Evolutionary conservation across 2,329 filamentous ascomycete species (phyloP), one percentile per base, ranked within the genome.

Genomic region (Aspergillus hiratsukae): DNA sequence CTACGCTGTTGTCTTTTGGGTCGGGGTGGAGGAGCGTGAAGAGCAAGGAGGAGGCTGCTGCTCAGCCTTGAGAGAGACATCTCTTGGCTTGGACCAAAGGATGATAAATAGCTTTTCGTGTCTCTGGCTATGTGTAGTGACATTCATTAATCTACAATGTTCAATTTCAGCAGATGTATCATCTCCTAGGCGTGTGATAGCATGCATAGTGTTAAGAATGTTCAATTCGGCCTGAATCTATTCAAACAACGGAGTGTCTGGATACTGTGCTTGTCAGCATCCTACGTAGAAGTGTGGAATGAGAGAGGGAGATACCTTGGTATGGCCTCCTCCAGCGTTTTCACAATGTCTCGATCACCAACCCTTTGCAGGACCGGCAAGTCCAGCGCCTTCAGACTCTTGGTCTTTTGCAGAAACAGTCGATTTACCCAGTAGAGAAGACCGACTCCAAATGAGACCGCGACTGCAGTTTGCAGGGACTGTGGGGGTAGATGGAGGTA

Each of bases 231-330:
- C 25, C 25, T 23, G 23, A 23, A 23, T 23, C 23, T 3, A 23
- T 23, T 23, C 23, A 3, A 23, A 23, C 3, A 43, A 43, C 8
- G 40, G 40, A 21, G 19, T 21, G 3, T 43, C 19, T 21, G 40
- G 40, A 43, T 43, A 43, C 40, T 43, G 40, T 10, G 4, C 11
- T 3, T 43, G 31, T 43, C 1, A 43, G 40, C 40, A 9, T 41
- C 7, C 2, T 10, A 10, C 8, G 1, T 0, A 17, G 40, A 41
- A 1, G 0, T 9, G 19, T n/a, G 1, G 3, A 23, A 23, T 23
- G 23, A 23, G 2, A 23, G 23, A 23, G 23, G 9, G 40, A 43
- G n/a, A 23, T 43, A 43, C 40, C 40, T 23, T 19, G 40, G 40
- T 19, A 11, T 43, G 40, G 1, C 40, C 1, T 43, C 40, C 40